A percentile compares a stretch with the other conserved stretches of the same genome.
phyloP scores from a whole-genome alignment of 2,329 filamentous ascomycete genomes.

The Fulvia fulva region DNA sequence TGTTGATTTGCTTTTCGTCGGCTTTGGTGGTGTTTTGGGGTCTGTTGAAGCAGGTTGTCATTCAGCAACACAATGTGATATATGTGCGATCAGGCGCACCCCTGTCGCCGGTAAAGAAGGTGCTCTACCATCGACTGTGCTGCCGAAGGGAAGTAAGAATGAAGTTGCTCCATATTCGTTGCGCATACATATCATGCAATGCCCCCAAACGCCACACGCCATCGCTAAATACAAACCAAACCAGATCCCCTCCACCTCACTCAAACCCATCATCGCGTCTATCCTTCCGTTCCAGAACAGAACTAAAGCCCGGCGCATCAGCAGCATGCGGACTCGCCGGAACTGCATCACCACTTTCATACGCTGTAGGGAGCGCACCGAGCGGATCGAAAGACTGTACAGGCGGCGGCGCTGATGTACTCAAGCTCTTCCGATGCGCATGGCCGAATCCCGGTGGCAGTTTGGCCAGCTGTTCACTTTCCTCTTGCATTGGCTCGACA shows the following conservation, averaged over 20 bases:
- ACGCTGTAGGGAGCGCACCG: slow-evolving; percentile 28
- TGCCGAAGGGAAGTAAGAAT: not conserved
- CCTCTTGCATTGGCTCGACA: slow-evolving; percentile 32
- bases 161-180: not conserved
- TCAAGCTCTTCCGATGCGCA: slow-evolving; percentile 43
- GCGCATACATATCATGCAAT: slow-evolving; percentile 5
- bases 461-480: slow-evolving; percentile 34
- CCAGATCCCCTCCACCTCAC: slow-evolving; percentile 13
- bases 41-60: not conserved
- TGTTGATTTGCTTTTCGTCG: not conserved
- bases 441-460: slow-evolving; percentile 19
- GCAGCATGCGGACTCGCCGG: slow-evolving; percentile 21
- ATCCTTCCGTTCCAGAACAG: slow-evolving; percentile 21
- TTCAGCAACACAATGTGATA: too few species aligned
- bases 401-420: slow-evolving; percentile 27
- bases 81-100: too few species aligned
- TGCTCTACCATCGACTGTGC: not conserved
- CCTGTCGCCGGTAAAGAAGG: too few species aligned
- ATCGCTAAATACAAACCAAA: slow-evolving; percentile 14
- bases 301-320: slow-evolving; percentile 13
- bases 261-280: slow-evolving; percentile 33
- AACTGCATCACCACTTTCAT: slow-evolving; percentile 14
- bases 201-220: slow-evolving; percentile 13
- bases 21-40: not conserved
- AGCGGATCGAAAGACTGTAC: slow-evolving; percentile 31